Percentiles rank a stretch among this genome's conserved stretches.
Conservation (phyloP, 257 asterid species). For the Jacaranda mimosifolia region DNA sequence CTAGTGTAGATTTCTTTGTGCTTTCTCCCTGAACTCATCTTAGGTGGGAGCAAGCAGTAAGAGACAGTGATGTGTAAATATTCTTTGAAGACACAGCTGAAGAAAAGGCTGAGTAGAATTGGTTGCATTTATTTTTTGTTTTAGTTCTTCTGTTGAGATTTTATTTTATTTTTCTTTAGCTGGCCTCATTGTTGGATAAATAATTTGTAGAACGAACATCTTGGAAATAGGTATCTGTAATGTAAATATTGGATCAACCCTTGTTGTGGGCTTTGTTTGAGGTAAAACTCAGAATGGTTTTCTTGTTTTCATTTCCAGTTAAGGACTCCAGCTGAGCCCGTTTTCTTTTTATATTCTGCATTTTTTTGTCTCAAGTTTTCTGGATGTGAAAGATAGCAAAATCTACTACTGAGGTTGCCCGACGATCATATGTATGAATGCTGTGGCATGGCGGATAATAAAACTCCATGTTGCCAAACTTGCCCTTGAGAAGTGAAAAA, state of each 20-base stretch:
- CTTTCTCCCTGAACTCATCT: slow-evolving; percentile 29
- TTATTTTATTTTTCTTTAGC: slow-evolving; percentile 34
- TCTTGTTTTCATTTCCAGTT: slow-evolving; percentile 22
- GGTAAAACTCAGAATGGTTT: slow-evolving; percentile 23
- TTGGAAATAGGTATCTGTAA: slow-evolving; percentile 32
- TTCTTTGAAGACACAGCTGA: slow-evolving; percentile 60
- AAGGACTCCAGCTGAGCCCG: not conserved
- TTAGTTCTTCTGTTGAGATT: slow-evolving; percentile 9
- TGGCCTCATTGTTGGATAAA: slow-evolving; percentile 69
- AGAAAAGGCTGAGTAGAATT: slow-evolving; percentile 49
- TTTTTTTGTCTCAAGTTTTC: not conserved
- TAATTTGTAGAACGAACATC: slow-evolving; percentile 56
- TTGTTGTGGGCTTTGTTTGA: slow-evolving; percentile 19
- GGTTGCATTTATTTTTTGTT: slow-evolving; percentile 42
- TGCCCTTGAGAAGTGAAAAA: too few relatives aligned
- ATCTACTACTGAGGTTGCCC: not conserved
- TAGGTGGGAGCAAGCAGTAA: slow-evolving; percentile 37
- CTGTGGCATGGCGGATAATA: too few relatives aligned
- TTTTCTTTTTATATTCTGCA: not conserved
- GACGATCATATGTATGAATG: too few relatives aligned
- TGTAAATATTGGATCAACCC: slow-evolving; percentile 53
- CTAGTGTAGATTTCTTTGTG: slow-evolving; percentile 47
- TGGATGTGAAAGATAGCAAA: not conserved
- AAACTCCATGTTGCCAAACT: too few relatives aligned
- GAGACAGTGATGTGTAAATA: slow-evolving; percentile 63